A percentile compares a stretch with the other conserved stretches of the same genome.
phyloP scores from a whole-genome alignment of 768 basidiomycete genomes.

The Lactarius tabidus region DNA sequence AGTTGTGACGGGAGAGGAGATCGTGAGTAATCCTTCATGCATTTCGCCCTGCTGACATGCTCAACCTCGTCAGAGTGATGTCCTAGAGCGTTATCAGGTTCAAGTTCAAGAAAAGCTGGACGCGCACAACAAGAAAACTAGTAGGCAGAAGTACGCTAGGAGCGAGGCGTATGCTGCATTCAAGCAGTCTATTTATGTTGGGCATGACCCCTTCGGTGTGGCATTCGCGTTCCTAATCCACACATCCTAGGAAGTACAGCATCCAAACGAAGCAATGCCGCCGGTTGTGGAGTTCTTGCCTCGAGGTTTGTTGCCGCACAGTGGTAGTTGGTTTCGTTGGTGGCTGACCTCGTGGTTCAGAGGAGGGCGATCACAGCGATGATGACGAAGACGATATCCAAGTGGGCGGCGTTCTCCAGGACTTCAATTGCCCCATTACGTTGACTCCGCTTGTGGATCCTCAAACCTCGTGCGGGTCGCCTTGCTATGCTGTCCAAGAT shows the following conservation, averaged over 20 bases:
- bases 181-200: constrained; percentile 54
- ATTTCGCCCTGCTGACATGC: constrained; percentile 5
- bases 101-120: constrained; percentile 42
- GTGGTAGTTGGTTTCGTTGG: not conserved
- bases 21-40: constrained; percentile 42
- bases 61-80: constrained; percentile 42
- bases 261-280: constrained; percentile 67
- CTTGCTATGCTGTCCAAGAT: not conserved
- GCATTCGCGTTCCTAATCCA: constrained; percentile 1
- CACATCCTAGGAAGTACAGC: constrained; percentile 54
- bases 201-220: not conserved
- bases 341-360: constrained; percentile 38
- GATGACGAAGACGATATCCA: constrained; percentile 86
- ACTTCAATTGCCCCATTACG: constrained; percentile 81
- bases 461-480: constrained; percentile 68
- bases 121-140: constrained; percentile 55
- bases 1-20: constrained; percentile 47
- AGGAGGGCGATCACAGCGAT: constrained; percentile 76
- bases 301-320: constrained; percentile 46
- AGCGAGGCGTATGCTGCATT: constrained; percentile 56
- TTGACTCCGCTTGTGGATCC: constrained; percentile 65
- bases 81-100: constrained; percentile 47
- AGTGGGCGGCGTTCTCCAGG: constrained; percentile 79
- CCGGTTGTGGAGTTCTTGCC: constrained; percentile 71
- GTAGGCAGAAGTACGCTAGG: constrained; percentile 76